A percentile compares a stretch with the other conserved stretches of the same genome.
Conservation (phyloP, 176 grass and related monocot genomes). For the Rhynchospora tenuis region DNA sequence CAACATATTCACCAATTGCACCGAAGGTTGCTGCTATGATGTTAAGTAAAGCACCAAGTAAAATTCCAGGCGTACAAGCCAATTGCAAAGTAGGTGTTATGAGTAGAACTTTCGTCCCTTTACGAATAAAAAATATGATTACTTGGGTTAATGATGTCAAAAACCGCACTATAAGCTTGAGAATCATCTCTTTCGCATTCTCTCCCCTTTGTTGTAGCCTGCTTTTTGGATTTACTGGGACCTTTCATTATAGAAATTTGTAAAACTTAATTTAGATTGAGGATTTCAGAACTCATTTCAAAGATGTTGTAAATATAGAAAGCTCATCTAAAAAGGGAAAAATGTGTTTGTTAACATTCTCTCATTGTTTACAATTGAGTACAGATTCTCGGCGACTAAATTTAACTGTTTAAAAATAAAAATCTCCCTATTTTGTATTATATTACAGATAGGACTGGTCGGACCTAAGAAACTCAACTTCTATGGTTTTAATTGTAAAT, state of each 20-base stretch:
- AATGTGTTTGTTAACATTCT: too few relatives aligned
- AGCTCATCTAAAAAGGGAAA: neutral
- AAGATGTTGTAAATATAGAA: neutral
- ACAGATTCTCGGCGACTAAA: neutral
- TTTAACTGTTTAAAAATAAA: neutral
- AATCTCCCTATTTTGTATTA: neutral
- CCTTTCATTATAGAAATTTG: neutral
- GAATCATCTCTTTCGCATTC: neutral
- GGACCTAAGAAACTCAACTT: neutral
- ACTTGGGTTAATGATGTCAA: neutral
- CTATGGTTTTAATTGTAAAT: too few relatives aligned
- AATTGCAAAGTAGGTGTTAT: neutral
- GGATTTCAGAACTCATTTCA: neutral
- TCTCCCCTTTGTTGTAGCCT: neutral
- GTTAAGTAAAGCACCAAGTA: neutral
- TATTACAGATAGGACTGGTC: too few relatives aligned
- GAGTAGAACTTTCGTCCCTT: neutral
- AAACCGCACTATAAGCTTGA: slow-evolving; percentile 13
- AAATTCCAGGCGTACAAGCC: neutral
- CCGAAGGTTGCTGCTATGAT: neutral
- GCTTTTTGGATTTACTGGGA: neutral
- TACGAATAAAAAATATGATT: neutral
- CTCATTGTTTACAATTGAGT: neutral
- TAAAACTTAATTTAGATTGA: neutral
- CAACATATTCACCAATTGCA: neutral